Base-by-base conservation (phyloP, 2,329 filamentous ascomycete species). In the Neoscytalidium dimidiatum region DNA sequence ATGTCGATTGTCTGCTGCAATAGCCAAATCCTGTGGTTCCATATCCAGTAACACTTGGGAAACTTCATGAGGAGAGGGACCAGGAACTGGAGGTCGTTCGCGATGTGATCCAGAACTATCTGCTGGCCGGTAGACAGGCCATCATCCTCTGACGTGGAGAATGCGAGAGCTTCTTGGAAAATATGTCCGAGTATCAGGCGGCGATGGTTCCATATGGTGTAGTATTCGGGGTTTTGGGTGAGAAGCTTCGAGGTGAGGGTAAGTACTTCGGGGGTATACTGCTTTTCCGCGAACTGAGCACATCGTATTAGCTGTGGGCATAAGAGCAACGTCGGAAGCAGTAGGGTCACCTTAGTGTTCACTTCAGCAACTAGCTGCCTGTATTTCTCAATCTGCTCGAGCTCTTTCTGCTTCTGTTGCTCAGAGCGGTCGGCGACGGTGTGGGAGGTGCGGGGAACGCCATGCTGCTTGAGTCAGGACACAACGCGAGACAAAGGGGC, bases 31-130 rank as follows among this genome's bases (percentile, higher is more conserved):
- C 95, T 89, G 78, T 97, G 94, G 71, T 97, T 96, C 95, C 95
- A 99, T 73, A 99, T 94, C 94, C 95, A 98, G 81, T 99, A 99
- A 83, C 95, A 98, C 77, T 99, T 99, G 6, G 95, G 95, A 69
- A 88, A 94, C 69, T 92, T 88, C 68, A 92, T 85, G 57, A 99
- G 85, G 21, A 99, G 84, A 0, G 92, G 92, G 44, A 97, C 86
- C 35, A 94, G 89, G 73, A 97, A 97, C 53, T 82, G 81, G 35
- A 99, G 83, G 75, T 99, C 95, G 64, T 85, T 82, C 52, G 86
- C 85, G 67, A 98, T 84, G 33, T 90, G 74, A 2, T 87, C 80
- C 46, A 81, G 75, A 31, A 80, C 74, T 5, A 41, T 48, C 29
- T 62, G 53, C 44, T 65, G 62, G 38, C 48, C 51, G 11, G 53